Conservation (phyloP, 768 basidiomycete genomes). For the Tricholoma hemisulphureum region DNA sequence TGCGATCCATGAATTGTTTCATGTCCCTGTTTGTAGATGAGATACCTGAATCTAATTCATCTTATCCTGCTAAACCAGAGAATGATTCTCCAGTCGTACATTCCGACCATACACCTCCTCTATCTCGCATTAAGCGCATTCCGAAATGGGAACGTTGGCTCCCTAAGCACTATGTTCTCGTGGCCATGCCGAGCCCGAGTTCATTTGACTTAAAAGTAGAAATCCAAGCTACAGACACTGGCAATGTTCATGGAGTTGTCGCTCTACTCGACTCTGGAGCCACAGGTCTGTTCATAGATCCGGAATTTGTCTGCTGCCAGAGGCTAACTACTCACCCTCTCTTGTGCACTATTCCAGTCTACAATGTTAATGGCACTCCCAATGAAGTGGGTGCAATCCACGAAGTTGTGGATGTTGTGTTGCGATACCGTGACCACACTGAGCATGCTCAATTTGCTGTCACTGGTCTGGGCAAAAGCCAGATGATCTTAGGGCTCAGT, state of each 20-base stretch:
- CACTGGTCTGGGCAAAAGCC: constrained; percentile 18
- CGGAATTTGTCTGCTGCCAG: neutral
- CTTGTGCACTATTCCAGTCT: constrained; percentile 12
- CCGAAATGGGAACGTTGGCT: too few relatives aligned
- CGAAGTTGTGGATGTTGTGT: constrained; percentile 16
- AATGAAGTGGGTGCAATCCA: constrained; percentile 21
- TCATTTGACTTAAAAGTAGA: neutral
- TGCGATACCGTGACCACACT: constrained; percentile 17
- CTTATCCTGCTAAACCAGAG: too few relatives aligned
- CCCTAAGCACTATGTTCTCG: neutral
- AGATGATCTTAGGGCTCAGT: constrained; percentile 19
- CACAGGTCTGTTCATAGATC: neutral
- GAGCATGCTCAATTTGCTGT: constrained; percentile 19
- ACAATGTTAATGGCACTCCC: constrained; percentile 19
- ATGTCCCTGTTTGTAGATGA: too few relatives aligned
- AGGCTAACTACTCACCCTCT: neutral
- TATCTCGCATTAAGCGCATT: too few relatives aligned
- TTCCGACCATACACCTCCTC: too few relatives aligned
- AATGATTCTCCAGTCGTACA: too few relatives aligned
- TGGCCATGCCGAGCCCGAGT: neutral
- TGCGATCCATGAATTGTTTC: neutral
- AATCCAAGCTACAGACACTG: neutral
- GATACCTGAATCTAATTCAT: too few relatives aligned
- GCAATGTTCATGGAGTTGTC: neutral
- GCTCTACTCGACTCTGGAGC: neutral